Conservation (phyloP, 139 green algal genomes). For the Bryopsis sp. region DNA sequence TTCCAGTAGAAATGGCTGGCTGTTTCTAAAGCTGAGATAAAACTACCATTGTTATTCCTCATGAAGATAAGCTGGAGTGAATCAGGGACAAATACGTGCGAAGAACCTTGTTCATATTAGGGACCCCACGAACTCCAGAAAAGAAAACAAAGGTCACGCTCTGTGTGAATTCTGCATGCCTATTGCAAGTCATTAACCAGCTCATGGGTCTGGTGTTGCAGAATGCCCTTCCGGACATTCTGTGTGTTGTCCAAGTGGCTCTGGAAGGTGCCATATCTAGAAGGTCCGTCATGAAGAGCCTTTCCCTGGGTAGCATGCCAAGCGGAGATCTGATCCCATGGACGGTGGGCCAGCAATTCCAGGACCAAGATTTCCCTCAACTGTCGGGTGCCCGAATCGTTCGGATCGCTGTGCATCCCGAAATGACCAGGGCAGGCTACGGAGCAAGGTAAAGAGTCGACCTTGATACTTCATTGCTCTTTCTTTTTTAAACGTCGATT, state of each 20-base stretch:
- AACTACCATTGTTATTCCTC: neutral
- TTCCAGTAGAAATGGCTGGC: too few species aligned
- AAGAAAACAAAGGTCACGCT: too few species aligned
- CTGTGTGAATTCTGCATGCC: too few species aligned
- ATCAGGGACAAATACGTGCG: too few species aligned
- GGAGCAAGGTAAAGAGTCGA: slow-evolving; percentile 43
- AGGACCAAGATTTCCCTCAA: slow-evolving; percentile 82
- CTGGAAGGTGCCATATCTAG: slow-evolving; percentile 85
- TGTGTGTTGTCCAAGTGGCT: slow-evolving; percentile 77
- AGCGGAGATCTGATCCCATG: slow-evolving; percentile 96
- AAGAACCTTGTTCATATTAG: too few species aligned
- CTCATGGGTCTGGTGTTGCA: slow-evolving; percentile 22
- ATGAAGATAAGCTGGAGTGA: neutral
- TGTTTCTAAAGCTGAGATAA: too few species aligned
- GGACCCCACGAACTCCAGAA: too few species aligned
- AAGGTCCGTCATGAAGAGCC: slow-evolving; percentile 44
- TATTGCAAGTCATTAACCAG: too few species aligned
- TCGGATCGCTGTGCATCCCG: slow-evolving; percentile 89
- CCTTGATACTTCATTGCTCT: neutral
- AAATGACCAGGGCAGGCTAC: slow-evolving; percentile 78
- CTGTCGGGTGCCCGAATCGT: slow-evolving; percentile 89
- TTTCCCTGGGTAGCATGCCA: slow-evolving; percentile 75
- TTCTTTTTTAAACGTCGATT: neutral
- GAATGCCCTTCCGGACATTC: slow-evolving; percentile 82
- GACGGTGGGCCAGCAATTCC: slow-evolving; percentile 92